Conservation (phyloP, 2,329 filamentous ascomycete genomes). For the Fusarium sp. region DNA sequence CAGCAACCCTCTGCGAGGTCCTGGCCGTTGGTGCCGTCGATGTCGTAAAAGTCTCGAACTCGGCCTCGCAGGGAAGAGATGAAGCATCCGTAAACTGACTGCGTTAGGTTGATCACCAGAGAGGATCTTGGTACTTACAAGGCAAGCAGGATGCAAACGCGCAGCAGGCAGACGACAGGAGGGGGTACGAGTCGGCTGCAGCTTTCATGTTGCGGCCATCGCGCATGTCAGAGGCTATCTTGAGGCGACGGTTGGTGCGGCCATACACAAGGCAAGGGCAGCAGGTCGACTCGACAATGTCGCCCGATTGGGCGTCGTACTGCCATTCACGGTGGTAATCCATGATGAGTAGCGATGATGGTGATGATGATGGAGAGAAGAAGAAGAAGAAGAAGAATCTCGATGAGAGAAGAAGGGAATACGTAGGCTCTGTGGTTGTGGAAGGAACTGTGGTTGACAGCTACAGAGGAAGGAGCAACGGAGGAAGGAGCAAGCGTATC, state of each 20-base stretch:
- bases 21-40: constrained; percentile 36
- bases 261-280: constrained; percentile 20
- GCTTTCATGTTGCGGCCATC: neutral
- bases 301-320: neutral
- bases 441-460: neutral
- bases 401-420: neutral
- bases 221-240: neutral
- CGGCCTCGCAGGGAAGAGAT: constrained; percentile 44
- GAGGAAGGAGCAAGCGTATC: neutral
- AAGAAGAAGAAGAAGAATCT: neutral
- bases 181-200: no score
- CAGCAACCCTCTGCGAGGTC: constrained; percentile 44
- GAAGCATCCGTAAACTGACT: constrained; percentile 45
- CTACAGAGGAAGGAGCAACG: neutral
- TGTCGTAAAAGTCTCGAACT: constrained; percentile 48
- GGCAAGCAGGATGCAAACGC: constrained; percentile 37
- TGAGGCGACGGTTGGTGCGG: constrained; percentile 6
- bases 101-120: neutral
- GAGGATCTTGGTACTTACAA: constrained; percentile 28
- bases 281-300: neutral
- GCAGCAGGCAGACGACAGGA: constrained; percentile 3
- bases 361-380: neutral
- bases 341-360: neutral
- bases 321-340: neutral
- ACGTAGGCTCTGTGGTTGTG: neutral